phyloP scores from a whole-genome alignment of 208 protist genomes.

The Wallacemonas sp. region DNA sequence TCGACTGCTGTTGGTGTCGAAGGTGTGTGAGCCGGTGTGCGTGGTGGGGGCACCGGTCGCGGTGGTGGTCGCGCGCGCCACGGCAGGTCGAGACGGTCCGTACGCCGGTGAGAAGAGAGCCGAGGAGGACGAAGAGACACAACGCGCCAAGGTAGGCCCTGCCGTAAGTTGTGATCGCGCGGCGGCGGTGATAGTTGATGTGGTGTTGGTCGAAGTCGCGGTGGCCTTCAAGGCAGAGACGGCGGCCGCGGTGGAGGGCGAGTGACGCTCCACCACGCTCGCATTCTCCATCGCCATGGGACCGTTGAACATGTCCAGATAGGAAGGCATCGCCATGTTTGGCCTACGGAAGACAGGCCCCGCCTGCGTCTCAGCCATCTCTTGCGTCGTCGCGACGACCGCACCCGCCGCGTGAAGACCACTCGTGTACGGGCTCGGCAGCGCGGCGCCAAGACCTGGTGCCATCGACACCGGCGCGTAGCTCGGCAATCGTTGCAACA shows the following conservation, averaged over 20 bases:
- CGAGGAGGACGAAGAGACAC: not conserved
- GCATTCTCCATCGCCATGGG: not conserved
- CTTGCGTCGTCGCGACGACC: too few species aligned
- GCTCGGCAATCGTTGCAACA: slow-evolving; percentile 7
- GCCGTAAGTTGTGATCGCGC: not conserved
- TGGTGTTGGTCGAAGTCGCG: not conserved
- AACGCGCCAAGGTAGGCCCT: not conserved
- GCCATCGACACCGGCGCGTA: slow-evolving; percentile 9
- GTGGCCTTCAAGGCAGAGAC: slow-evolving; percentile 5
- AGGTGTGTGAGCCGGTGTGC: too few species aligned
- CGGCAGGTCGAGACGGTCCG: not conserved
- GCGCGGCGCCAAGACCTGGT: too few species aligned
- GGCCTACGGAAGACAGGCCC: not conserved
- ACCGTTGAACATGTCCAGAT: not conserved
- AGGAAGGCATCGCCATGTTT: not conserved
- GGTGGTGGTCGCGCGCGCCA: not conserved
- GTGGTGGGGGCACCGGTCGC: not conserved
- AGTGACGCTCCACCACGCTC: not conserved
- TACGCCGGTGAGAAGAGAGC: not conserved
- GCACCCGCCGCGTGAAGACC: not conserved
- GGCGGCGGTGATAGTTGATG: slow-evolving; percentile 10
- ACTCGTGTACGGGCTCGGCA: not conserved
- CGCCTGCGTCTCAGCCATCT: too few species aligned
- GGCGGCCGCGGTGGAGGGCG: not conserved
- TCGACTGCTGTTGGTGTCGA: slow-evolving; percentile 3